phyloP scores from a whole-genome alignment of 305 asterid genomes.

The Fraxinus angustifolia region DNA sequence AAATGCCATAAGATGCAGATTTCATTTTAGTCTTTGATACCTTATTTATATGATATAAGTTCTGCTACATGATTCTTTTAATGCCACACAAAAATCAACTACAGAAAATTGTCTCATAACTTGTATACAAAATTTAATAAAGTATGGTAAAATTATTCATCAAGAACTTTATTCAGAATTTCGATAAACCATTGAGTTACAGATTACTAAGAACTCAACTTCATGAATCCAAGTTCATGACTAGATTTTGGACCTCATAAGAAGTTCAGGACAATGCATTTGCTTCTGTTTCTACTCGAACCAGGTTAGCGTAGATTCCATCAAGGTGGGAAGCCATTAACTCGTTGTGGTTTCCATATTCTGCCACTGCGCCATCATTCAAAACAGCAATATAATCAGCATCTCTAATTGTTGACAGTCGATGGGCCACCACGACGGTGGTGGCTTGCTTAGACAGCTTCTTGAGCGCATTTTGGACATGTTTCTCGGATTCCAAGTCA shows the following conservation, averaged over 20 bases:
- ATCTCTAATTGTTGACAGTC: slow-evolving; percentile 69
- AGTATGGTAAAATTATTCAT: neutral
- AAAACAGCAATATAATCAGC: slow-evolving; percentile 64
- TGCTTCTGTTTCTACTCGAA: slow-evolving; percentile 75
- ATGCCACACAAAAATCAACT: neutral
- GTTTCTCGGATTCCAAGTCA: slow-evolving; percentile 77
- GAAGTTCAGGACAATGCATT: slow-evolving; percentile 27
- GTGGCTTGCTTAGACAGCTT: slow-evolving; percentile 59
- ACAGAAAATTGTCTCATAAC: neutral
- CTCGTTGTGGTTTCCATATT: slow-evolving; percentile 64
- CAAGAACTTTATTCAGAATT: neutral
- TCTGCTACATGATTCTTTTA: neutral
- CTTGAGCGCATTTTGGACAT: slow-evolving; percentile 65
- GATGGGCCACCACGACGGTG: slow-evolving; percentile 79
- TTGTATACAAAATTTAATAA: neutral
- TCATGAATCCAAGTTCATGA: neutral
- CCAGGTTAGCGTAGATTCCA: slow-evolving; percentile 64
- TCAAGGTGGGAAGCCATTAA: slow-evolving; percentile 48
- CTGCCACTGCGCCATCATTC: slow-evolving; percentile 59
- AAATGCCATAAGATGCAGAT: neutral
- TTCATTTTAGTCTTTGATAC: neutral
- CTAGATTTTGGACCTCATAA: neutral
- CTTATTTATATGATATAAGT: neutral
- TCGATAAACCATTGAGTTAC: neutral
- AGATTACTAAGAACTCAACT: neutral